Conservation (phyloP, 1,139 yeast genomes). For the Pichia sp. region DNA sequence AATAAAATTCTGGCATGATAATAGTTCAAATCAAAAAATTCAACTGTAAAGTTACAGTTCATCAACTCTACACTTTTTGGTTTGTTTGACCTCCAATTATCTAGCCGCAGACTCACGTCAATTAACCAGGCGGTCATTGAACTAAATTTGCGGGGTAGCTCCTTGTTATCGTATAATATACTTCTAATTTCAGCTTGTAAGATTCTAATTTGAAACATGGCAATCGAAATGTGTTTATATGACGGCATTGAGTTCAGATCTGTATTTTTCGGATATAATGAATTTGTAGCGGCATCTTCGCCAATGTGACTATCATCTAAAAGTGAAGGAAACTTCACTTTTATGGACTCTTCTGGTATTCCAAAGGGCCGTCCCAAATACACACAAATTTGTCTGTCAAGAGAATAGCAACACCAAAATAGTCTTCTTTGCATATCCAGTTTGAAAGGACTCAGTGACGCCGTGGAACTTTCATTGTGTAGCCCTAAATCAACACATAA, state of each 20-base stretch:
- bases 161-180: constrained; percentile 60
- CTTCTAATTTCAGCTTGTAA: constrained; percentile 75
- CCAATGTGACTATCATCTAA: constrained; percentile 61
- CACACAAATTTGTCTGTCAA: constrained; percentile 73
- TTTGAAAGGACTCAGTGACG: constrained; percentile 39
- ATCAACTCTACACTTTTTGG: constrained; percentile 52
- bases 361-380: constrained; percentile 70
- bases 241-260: constrained; percentile 35
- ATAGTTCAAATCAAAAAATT: constrained; percentile 66
- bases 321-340: constrained; percentile 60
- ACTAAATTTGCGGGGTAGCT: constrained; percentile 57
- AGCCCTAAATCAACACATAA: constrained; percentile 77
- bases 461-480: constrained; percentile 35
- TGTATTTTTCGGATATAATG: constrained; percentile 26
- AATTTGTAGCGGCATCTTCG: constrained; percentile 14
- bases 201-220: constrained; percentile 60
- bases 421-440: constrained; percentile 67
- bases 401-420: constrained; percentile 83
- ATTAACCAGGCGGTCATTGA: constrained; percentile 42
- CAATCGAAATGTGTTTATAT: constrained; percentile 56
- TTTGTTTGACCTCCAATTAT: constrained; percentile 48
- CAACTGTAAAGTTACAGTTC: constrained; percentile 68
- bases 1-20: constrained; percentile 65
- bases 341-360: constrained; percentile 61
- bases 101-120: constrained; percentile 35